Percentiles rank a stretch among this genome's conserved stretches.
These are phyloP conservation scores for Aspergillus clavatus DNA, from an alignment of 2,329 filamentous ascomycete species.

Conservation along the genomic window DNA sequence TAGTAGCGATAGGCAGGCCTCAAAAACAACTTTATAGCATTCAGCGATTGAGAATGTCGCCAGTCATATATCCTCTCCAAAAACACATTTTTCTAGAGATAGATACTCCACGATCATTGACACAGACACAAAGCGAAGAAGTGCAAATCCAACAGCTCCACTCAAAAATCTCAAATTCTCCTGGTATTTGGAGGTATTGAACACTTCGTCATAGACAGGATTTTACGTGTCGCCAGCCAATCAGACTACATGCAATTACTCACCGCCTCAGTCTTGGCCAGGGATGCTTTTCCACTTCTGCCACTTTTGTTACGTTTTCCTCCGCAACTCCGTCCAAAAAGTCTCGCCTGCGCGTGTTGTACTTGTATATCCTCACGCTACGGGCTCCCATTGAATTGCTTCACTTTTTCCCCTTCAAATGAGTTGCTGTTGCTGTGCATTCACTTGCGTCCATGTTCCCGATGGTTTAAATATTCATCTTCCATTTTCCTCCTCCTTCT, in stretches of 20 bases:
- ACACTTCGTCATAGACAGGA: constrained; percentile 10
- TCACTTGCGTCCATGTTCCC: neutral
- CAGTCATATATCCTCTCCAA: too few species aligned
- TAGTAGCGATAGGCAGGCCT: too few species aligned
- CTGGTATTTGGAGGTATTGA: neutral
- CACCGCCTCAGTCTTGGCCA: constrained; percentile 8
- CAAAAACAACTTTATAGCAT: too few species aligned
- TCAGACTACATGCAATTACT: neutral
- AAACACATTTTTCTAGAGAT: too few species aligned
- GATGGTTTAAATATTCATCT: constrained; percentile 1
- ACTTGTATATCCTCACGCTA: neutral
- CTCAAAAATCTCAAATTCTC: neutral
- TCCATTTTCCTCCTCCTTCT: constrained; percentile 13
- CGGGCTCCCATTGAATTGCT: neutral
- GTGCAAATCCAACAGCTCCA: neutral
- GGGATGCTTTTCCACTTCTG: constrained; percentile 5
- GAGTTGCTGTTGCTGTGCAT: neutral
- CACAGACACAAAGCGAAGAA: neutral
- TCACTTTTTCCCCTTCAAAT: constrained; percentile 1
- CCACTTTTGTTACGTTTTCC: constrained; percentile 20
- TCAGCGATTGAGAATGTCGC: too few species aligned
- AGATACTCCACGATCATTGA: neutral
- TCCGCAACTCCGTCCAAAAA: constrained; percentile 12
- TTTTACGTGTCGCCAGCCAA: constrained; percentile 1
- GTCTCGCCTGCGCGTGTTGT: constrained; percentile 3